Conservation (phyloP, 2,329 filamentous ascomycete species). For the Apiospora arundinis region DNA sequence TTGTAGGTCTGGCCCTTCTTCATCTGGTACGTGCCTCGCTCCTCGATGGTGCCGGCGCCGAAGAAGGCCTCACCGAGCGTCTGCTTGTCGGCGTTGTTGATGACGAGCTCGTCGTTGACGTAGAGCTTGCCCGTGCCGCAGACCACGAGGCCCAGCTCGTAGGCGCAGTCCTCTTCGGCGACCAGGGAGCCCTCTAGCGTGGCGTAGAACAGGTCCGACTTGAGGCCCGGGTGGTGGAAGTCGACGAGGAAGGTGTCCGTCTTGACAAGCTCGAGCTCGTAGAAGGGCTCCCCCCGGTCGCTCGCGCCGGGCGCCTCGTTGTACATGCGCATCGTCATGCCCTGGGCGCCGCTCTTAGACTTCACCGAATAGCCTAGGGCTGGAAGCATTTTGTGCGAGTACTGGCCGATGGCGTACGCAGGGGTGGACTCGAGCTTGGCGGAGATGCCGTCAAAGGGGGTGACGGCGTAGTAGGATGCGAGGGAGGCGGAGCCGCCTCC, state of each 20-base stretch:
- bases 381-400: constrained; percentile 70
- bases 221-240: constrained; percentile 59
- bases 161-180: constrained; percentile 64
- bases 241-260: constrained; percentile 58
- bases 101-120: constrained; percentile 65
- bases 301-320: constrained; percentile 59
- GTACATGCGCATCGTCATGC: constrained; percentile 68
- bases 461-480: constrained; percentile 70
- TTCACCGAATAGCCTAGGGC: constrained; percentile 60
- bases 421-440: constrained; percentile 53
- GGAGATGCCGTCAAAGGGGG: constrained; percentile 74
- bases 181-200: constrained; percentile 66
- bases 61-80: constrained; percentile 69
- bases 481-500: constrained; percentile 71
- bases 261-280: constrained; percentile 54
- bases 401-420: constrained; percentile 64
- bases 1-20: constrained; percentile 65
- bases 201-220: constrained; percentile 60
- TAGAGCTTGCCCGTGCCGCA: constrained; percentile 70
- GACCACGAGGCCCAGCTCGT: constrained; percentile 71
- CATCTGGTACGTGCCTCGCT: constrained; percentile 63
- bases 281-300: constrained; percentile 58
- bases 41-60: constrained; percentile 67
- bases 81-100: constrained; percentile 72
- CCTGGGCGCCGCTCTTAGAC: constrained; percentile 57